Base-by-base conservation (phyloP, 1,284 basidiomycete species). In the Trichosporon ovoides region DNA sequence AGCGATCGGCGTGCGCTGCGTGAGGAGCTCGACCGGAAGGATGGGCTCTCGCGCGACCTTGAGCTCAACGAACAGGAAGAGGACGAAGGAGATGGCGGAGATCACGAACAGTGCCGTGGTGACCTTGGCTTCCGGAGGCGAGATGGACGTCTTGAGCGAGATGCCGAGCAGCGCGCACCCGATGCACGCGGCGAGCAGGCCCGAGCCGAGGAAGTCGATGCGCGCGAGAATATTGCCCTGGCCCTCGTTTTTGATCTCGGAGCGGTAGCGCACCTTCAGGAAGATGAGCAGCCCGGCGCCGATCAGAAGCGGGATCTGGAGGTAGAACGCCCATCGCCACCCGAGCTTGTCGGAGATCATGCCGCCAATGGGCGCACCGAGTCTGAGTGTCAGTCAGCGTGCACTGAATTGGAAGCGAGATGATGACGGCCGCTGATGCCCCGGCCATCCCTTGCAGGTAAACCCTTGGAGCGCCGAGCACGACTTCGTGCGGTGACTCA, bases 351-450 rank as follows among this genome's bases (percentile, higher is more conserved):
- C 91, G 68, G 88, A 87, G 65, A 91, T 81, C 84, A 87, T 88
- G 24, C 91, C 91, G 38, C 91, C 91, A 9, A 94, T 65, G n/a
- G 91, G 91, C 19, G 89, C 91, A 49, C 91, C 91, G n/a, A 92
- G 79, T 38, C 87, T 88, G 52, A 87, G 1, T 10, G 38, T 48
- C 33, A 52, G 38, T 48, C 33, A 52, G 55, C 58, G 60, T 40
- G 53, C n/a, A 11, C 22, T 7, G 16, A n/a, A 24, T n/a, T 22
- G 12, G 24, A 33, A 14, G 24, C 38, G 28, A 13, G 7, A 11
- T 40, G 10, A 20, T 20, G 38, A 18, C 19, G 9, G 38, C 5
- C 6, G 11, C 19, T 40, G 19, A 5, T 7, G 18, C 9, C 11
- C 2, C 6, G 11, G 20, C 22, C 7, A 13, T 2, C 6, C n/a